phyloP scores from a whole-genome alignment of 148 eudicot genomes.

The Chenopodium formosanum region DNA sequence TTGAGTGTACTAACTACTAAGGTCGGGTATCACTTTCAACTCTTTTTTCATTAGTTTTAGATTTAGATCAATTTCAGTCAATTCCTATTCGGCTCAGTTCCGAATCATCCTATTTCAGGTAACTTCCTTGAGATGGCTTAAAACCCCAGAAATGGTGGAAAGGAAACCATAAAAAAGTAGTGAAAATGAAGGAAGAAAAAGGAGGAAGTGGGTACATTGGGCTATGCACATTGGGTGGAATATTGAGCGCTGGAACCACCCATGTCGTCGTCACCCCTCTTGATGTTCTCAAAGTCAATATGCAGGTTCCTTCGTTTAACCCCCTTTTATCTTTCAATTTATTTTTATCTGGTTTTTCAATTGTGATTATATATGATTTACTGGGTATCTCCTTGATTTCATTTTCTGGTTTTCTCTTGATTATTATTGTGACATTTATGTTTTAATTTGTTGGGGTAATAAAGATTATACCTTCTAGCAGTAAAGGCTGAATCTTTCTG shows the following conservation, averaged over 20 bases:
- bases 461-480: not conserved
- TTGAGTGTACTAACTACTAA: too few relatives aligned
- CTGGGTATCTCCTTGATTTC: not conserved
- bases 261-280: slow-evolving; percentile 63
- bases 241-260: slow-evolving; percentile 60
- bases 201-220: slow-evolving; percentile 45
- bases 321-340: not conserved
- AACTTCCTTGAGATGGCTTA: too few relatives aligned
- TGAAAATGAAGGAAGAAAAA: slow-evolving; percentile 22
- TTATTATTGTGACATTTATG: not conserved
- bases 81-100: too few relatives aligned
- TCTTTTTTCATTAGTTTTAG: too few relatives aligned
- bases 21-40: too few relatives aligned
- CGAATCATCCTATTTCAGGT: too few relatives aligned
- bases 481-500: not conserved
- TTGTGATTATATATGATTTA: not conserved
- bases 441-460: not conserved
- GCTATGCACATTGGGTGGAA: slow-evolving; percentile 53
- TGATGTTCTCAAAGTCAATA: slow-evolving; percentile 65
- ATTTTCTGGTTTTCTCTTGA: not conserved
- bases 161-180: too few relatives aligned
- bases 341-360: too few relatives aligned
- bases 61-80: too few relatives aligned
- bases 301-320: slow-evolving; percentile 42
- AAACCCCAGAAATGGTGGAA: too few relatives aligned